Evolutionary conservation across 2,329 filamentous ascomycete species (phyloP).

Genomic region (Thelonectria blattea): DNA sequence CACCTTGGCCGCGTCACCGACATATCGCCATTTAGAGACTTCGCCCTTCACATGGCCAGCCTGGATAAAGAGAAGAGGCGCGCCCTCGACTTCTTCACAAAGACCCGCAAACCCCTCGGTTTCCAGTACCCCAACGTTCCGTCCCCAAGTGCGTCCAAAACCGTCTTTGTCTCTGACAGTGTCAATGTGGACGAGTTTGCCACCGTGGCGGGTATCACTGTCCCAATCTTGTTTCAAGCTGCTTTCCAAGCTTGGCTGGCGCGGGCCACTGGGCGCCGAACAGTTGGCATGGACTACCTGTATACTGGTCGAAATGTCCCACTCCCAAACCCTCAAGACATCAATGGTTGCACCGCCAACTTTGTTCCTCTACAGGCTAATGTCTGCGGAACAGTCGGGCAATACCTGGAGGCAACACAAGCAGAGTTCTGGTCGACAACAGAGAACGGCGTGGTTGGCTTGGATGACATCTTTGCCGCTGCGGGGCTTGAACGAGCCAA

Average conservation of each 20-base stretch:
- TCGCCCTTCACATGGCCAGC: constrained; percentile 30
- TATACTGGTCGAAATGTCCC: constrained; percentile 47
- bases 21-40: constrained; percentile 35
- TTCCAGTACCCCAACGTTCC: constrained; percentile 27
- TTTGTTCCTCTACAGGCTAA: constrained; percentile 33
- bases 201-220: constrained; percentile 36
- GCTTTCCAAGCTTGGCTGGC: constrained; percentile 41
- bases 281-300: constrained; percentile 45
- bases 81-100: constrained; percentile 11
- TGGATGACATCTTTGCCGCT: constrained; percentile 9
- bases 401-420: constrained; percentile 7
- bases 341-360: constrained; percentile 47
- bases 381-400: background rate
- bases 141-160: constrained; percentile 3
- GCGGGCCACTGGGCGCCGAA: constrained; percentile 24
- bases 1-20: constrained; percentile 5
- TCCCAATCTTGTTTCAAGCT: constrained; percentile 45
- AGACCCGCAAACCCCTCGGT: constrained; percentile 26
- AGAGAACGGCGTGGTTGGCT: constrained; percentile 14
- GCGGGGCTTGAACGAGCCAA: constrained; percentile 4
- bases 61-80: constrained; percentile 5
- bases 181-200: constrained; percentile 30
- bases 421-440: constrained; percentile 17
- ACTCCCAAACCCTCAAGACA: constrained; percentile 42
- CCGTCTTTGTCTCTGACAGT: background rate